phyloP scores from a whole-genome alignment of 2,329 filamentous ascomycete genomes.

The Hypoxylon sp. region DNA sequence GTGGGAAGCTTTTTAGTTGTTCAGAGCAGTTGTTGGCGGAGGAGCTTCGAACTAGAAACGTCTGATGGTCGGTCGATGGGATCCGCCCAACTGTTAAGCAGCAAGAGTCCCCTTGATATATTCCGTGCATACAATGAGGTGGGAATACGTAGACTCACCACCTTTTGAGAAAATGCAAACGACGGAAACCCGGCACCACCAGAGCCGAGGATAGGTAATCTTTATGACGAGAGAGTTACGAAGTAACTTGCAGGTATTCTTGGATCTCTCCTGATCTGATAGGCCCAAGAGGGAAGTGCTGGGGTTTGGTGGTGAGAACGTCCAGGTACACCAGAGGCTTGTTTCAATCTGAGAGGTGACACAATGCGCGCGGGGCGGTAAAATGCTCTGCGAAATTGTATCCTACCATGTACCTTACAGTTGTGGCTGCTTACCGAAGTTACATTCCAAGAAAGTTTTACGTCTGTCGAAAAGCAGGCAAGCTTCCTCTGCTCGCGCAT shows the following conservation, averaged over 20 bases:
- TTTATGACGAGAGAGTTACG: slow-evolving; percentile 29
- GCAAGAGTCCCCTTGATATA: not conserved
- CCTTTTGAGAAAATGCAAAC: slow-evolving; percentile 20
- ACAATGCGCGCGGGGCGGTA: slow-evolving; percentile 18
- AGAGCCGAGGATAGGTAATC: slow-evolving; percentile 12
- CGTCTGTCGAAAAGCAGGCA: slow-evolving; percentile 6
- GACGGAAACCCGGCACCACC: slow-evolving; percentile 18
- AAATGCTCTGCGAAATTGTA: slow-evolving; percentile 2
- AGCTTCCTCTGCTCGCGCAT: slow-evolving; percentile 18
- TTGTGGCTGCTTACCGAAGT: slow-evolving; percentile 7
- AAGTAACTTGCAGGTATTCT: slow-evolving; percentile 2
- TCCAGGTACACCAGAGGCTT: not conserved
- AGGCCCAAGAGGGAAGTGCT: slow-evolving; percentile 21
- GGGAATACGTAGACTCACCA: slow-evolving; percentile 19
- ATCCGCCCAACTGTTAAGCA: slow-evolving; percentile 34
- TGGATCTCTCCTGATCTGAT: slow-evolving; percentile 25
- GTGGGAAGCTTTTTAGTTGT: slow-evolving; percentile 17
- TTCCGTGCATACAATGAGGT: not conserved
- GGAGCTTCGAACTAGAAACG: slow-evolving; percentile 21
- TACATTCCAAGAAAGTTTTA: slow-evolving; percentile 8
- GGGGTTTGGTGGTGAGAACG: slow-evolving; percentile 22
- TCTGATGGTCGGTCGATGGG: slow-evolving; percentile 35
- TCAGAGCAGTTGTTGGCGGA: slow-evolving; percentile 20
- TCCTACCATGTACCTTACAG: slow-evolving; percentile 25
- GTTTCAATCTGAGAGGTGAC: slow-evolving; percentile 27